Conservation (phyloP, 768 basidiomycete species). For the Hygrophorus pudorinus region DNA sequence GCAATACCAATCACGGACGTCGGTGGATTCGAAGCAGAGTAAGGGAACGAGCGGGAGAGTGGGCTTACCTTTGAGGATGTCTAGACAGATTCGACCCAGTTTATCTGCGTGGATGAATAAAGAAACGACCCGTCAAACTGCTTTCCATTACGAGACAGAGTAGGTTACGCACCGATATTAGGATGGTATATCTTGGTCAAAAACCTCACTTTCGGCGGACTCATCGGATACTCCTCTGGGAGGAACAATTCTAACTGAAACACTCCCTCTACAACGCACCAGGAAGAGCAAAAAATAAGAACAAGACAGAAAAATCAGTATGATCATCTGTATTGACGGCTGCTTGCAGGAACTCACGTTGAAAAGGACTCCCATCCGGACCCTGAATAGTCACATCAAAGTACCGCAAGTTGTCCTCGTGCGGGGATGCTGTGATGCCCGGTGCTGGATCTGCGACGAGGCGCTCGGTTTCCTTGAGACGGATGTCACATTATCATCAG, state of each 20-base stretch:
- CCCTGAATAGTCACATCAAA: constrained; percentile 98
- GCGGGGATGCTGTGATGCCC: constrained; percentile 90
- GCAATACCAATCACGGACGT: background rate
- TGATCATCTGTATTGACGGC: background rate
- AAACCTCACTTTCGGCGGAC: constrained; percentile 96
- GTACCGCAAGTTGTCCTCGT: constrained; percentile 96
- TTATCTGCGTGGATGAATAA: constrained; percentile 56
- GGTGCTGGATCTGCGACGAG: constrained; percentile 95
- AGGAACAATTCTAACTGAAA: constrained; percentile 97
- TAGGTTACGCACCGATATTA: constrained; percentile 76
- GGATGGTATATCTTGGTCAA: constrained; percentile 98
- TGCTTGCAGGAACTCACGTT: constrained; percentile 36
- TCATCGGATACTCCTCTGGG: constrained; percentile 99
- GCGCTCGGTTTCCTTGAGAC: constrained; percentile 84
- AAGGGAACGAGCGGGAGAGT: background rate
- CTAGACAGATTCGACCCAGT: constrained; percentile 94
- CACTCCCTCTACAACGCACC: constrained; percentile 55
- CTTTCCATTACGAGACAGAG: background rate
- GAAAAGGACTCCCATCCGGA: constrained; percentile 89
- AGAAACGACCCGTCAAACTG: background rate
- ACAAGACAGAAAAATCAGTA: constrained; percentile 8
- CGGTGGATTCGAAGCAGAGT: background rate
- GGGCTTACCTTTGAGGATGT: constrained; percentile 85
- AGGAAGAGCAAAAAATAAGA: background rate
- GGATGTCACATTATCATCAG: too few species aligned